A percentile compares a stretch with the other conserved stretches of the same genome.
Conservation (phyloP, 2,329 filamentous ascomycete genomes). For the Talaromyces sp. region DNA sequence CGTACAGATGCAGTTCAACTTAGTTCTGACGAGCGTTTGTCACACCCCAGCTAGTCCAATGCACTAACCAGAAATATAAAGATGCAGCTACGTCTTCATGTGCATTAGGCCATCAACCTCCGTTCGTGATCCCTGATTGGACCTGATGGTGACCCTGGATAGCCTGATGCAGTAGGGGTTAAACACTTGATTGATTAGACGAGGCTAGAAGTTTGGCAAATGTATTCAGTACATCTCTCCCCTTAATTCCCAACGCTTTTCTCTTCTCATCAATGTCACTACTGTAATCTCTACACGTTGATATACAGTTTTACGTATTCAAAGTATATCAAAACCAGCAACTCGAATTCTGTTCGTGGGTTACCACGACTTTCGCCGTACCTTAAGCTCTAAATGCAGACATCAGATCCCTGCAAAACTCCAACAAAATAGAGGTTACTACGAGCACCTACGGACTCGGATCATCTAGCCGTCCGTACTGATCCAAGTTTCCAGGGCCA, state of each 20-base stretch:
- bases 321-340: not conserved
- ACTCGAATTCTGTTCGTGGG: not conserved
- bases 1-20: not conserved
- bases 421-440: not conserved
- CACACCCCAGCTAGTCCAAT: not conserved
- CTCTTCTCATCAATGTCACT: not conserved
- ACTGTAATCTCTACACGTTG: not conserved
- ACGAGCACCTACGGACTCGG: too few species aligned
- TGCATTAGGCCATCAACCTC: not conserved
- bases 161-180: not conserved
- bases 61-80: not conserved
- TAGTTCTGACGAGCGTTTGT: not conserved
- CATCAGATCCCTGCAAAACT: not conserved
- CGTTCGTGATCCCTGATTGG: not conserved
- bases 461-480: too few species aligned
- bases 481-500: too few species aligned
- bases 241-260: not conserved
- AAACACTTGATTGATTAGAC: not conserved
- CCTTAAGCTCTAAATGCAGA: not conserved
- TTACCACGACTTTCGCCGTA: not conserved
- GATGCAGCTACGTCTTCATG: not conserved
- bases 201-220: not conserved
- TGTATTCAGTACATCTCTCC: not conserved
- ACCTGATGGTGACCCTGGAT: not conserved
- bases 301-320: not conserved